Base-by-base conservation (phyloP, 805 yeast genomes). In the Jamesozyma hellenica region DNA sequence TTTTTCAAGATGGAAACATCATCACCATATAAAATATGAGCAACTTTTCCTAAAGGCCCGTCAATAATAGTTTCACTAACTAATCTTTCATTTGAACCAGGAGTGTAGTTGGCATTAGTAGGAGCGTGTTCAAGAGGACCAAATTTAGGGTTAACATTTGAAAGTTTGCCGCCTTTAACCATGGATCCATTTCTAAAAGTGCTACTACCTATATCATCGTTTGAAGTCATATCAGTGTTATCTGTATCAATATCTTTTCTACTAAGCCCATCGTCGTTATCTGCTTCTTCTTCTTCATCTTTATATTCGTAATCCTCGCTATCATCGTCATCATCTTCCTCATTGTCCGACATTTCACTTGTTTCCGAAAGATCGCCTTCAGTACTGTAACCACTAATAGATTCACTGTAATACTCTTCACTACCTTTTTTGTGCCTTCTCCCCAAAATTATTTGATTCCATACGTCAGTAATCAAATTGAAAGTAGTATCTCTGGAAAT, bases 1-100 rank as follows among this genome's bases (percentile, higher is more conserved):
- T 55, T 51, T 31, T 67, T 66, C 36, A 68, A 55, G 40, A 69
- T 69, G 0, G 68, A 50, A 1, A 68, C 64, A 49, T 79, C 76
- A 31, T 72, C 68, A 4, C 92, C 90, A 58, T 77, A 82, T 23
- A 83, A 41, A n/a, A 79, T 50, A 16, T 63, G 61, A 43, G 65
- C 79, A 0, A 81, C 74, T n/a, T 68, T 71, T 1, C 90, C 88
- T 21, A 82, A 41, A 0, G 94, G 90, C 0, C 82, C 85, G 36
- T 67, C 61, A 11, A 81, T 60, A 0, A 56, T 53, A 6, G 72
- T 77, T 36, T 79, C 82, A 11, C 63, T 58, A 31, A 83, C 67
- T 41, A 78, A 67, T 2, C 70, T 70, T 42, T 82, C 88, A 12
- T 67, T 70, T 1, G 68, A 44, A 5, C 64, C 66, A 18, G 70